phyloP scores from a whole-genome alignment of 441 rosid species.

The Theobroma grandiflorum region DNA sequence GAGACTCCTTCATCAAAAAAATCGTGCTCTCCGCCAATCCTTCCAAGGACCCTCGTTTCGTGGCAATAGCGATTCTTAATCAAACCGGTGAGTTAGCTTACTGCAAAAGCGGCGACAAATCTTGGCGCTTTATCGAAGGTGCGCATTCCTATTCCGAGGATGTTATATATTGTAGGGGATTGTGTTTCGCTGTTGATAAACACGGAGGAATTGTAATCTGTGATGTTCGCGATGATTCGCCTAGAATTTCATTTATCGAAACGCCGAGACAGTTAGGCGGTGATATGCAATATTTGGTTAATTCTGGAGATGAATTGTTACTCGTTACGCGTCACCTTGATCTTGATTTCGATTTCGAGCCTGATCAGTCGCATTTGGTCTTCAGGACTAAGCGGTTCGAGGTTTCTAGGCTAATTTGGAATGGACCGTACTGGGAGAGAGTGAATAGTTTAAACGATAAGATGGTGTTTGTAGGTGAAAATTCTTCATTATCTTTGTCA shows the following conservation, averaged over 20 bases:
- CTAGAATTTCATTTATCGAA: slow-evolving; percentile 43
- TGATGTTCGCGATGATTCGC: slow-evolving; percentile 38
- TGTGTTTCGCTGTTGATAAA: slow-evolving; percentile 55
- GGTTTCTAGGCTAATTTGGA: slow-evolving; percentile 49
- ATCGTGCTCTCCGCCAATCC: slow-evolving; percentile 62
- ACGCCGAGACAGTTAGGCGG: slow-evolving; percentile 40
- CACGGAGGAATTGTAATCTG: slow-evolving; percentile 48
- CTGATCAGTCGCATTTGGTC: slow-evolving; percentile 29
- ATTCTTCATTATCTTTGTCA: slow-evolving; percentile 51
- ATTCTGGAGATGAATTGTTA: slow-evolving; percentile 52
- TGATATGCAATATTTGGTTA: slow-evolving; percentile 70
- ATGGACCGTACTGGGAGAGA: slow-evolving; percentile 44
- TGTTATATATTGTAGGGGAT: slow-evolving; percentile 49
- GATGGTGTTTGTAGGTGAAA: slow-evolving; percentile 56
- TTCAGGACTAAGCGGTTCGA: slow-evolving; percentile 50
- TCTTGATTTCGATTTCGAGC: slow-evolving; percentile 38
- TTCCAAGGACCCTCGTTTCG: slow-evolving; percentile 32
- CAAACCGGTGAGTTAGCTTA: slow-evolving; percentile 46
- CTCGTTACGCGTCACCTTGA: slow-evolving; percentile 50
- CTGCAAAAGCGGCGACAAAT: slow-evolving; percentile 46
- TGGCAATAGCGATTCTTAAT: slow-evolving; percentile 55
- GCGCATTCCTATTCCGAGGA: slow-evolving; percentile 49
- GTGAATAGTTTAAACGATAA: slow-evolving; percentile 47
- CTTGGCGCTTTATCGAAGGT: slow-evolving; percentile 50
- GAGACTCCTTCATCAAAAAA: slow-evolving; percentile 60